phyloP scores from a whole-genome alignment of 148 eudicot species.

The Cornus controversa region DNA sequence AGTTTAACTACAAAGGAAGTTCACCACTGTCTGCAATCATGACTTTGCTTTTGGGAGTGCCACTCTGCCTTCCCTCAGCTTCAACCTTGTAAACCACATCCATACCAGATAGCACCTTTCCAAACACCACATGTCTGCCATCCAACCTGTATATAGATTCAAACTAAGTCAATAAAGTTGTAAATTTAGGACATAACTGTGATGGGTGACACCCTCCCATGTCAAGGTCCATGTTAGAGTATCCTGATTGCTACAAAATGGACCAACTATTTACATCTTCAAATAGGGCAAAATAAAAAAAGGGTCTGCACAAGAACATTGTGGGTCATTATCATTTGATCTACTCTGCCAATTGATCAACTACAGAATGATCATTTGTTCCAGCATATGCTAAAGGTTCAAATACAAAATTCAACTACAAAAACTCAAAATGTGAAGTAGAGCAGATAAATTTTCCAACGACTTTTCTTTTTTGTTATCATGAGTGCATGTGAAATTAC shows the following conservation, averaged over 20 bases:
- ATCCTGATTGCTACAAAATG: not conserved
- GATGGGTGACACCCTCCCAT: not conserved
- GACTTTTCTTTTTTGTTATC: not conserved
- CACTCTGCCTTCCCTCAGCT: conserved; percentile 92
- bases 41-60: conserved; percentile 87
- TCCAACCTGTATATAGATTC: conserved; percentile 68
- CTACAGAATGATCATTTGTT: no score
- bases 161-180: not conserved
- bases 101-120: conserved; percentile 98
- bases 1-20: conserved; percentile 60
- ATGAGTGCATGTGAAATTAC: conserved; percentile 30
- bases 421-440: no score
- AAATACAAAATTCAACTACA: no score
- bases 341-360: not conserved
- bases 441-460: no score
- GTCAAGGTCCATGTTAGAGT: not conserved
- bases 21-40: conserved; percentile 87
- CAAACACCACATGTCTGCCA: conserved; percentile 90
- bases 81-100: conserved; percentile 95
- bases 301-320: not conserved
- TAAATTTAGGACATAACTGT: no score
- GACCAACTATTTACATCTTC: not conserved
- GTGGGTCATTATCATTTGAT: not conserved
- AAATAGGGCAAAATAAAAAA: not conserved
- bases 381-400: no score